Percentiles rank a stretch among this genome's conserved stretches.
phyloP scores from a whole-genome alignment of 1,284 basidiomycete species.

The Tausonia pullulans region DNA sequence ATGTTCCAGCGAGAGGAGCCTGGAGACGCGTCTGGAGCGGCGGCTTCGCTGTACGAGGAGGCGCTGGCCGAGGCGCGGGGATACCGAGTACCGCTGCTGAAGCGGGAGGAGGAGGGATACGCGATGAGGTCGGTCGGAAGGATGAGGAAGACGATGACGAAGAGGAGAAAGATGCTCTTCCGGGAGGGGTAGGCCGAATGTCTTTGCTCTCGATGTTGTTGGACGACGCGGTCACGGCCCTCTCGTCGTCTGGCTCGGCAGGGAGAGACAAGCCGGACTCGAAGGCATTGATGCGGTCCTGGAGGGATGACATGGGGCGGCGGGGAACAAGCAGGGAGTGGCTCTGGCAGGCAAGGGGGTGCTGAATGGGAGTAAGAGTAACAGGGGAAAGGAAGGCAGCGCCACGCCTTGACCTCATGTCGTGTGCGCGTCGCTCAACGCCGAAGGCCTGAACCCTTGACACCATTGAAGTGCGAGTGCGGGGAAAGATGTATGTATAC shows the following conservation, averaged over 20 bases:
- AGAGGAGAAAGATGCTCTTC: no score
- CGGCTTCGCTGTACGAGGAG: not conserved
- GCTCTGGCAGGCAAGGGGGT: not conserved
- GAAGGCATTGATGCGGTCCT: not conserved
- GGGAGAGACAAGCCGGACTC: not conserved
- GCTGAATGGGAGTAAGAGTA: constrained; percentile 4
- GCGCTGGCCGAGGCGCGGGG: not conserved
- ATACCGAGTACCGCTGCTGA: not conserved
- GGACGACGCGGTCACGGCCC: no score
- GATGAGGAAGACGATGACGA: not conserved
- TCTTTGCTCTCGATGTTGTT: no score
- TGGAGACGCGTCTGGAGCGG: no score
- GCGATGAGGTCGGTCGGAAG: not conserved
- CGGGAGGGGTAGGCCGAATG: no score
- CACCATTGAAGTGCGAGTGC: not conserved
- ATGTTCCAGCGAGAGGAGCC: no score
- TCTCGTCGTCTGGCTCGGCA: not conserved
- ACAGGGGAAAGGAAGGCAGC: not conserved
- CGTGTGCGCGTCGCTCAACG: no score
- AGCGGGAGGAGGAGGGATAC: not conserved
- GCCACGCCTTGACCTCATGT: not conserved
- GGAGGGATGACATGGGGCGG: not conserved
- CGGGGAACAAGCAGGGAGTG: not conserved
- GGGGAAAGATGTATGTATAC: not conserved
- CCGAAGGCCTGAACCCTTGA: no score